Conservation (phyloP, 495 filamentous ascomycete genomes). For the Lophium mytilinum region DNA sequence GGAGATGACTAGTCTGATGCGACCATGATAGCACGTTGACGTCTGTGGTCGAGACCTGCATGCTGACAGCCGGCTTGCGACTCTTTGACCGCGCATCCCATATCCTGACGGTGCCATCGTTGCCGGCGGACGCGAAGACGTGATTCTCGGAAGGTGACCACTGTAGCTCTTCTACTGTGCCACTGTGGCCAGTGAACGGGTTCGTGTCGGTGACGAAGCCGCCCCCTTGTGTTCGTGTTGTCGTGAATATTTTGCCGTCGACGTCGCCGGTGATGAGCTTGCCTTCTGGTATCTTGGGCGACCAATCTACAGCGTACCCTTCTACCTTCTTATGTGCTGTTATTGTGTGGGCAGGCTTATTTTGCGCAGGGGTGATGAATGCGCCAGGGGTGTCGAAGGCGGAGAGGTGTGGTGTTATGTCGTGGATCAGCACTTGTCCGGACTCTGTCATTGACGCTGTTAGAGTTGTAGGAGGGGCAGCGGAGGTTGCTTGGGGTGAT, state of each 20-base stretch:
- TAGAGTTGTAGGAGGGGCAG: conserved; percentile 64
- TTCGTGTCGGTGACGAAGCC: conserved; percentile 76
- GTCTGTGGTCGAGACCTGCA: conserved; percentile 74
- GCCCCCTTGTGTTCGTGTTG: conserved; percentile 75
- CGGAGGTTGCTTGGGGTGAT: conserved; percentile 57
- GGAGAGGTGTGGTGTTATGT: conserved; percentile 75
- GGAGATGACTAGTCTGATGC: conserved; percentile 70
- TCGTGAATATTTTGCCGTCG: conserved; percentile 78
- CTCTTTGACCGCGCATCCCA: conserved; percentile 92
- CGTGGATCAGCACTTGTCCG: conserved; percentile 81
- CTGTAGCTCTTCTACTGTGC: conserved; percentile 87
- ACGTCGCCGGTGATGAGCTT: conserved; percentile 91
- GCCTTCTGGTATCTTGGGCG: conserved; percentile 61
- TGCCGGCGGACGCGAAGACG: conserved; percentile 87
- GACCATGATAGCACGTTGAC: conserved; percentile 97
- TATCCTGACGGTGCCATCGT: conserved; percentile 87
- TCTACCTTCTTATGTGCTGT: conserved; percentile 78
- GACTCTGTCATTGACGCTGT: conserved; percentile 90
- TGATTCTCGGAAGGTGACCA: conserved; percentile 89
- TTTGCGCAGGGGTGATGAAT: conserved; percentile 66
- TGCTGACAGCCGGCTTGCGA: conserved; percentile 72
- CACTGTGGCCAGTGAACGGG: conserved; percentile 71
- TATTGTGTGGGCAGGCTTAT: conserved; percentile 77
- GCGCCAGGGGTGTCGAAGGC: conserved; percentile 86
- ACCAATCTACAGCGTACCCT: conserved; percentile 95